These are phyloP conservation scores for Theobroma grandiflorum DNA, from an alignment of 441 rosid species.

Conservation along the genomic window DNA sequence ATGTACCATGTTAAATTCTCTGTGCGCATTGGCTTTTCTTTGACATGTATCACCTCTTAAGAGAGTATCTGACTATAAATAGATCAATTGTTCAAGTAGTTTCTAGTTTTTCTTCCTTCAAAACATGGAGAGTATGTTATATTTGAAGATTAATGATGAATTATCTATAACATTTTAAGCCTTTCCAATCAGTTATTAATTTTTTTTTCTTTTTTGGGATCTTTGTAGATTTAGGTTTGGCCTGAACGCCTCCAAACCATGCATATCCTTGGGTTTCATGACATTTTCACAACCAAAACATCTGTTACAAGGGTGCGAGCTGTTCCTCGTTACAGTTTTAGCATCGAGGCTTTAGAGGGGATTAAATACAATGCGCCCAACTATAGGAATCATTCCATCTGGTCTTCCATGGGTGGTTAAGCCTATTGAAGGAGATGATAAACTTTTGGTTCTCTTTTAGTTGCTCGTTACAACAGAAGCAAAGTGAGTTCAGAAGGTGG, in stretches of 20 bases:
- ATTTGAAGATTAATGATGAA: background rate
- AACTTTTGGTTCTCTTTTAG: slow-evolving; percentile 47
- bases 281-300: slow-evolving; percentile 74
- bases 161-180: slow-evolving; percentile 12
- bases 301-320: slow-evolving; percentile 75
- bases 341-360: slow-evolving; percentile 68
- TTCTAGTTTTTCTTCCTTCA: slow-evolving; percentile 1
- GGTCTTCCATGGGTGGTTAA: slow-evolving; percentile 79
- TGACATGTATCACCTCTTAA: background rate
- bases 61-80: background rate
- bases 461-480: slow-evolving; percentile 37
- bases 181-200: background rate
- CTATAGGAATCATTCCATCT: slow-evolving; percentile 88
- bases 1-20: background rate
- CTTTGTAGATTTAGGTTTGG: slow-evolving; percentile 87
- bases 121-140: background rate
- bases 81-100: background rate
- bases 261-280: slow-evolving; percentile 78
- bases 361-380: slow-evolving; percentile 63
- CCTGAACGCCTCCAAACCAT: slow-evolving; percentile 86
- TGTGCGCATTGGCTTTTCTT: slow-evolving; percentile 11
- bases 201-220: background rate
- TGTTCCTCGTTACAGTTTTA: slow-evolving; percentile 84
- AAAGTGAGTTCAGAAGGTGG: slow-evolving; percentile 30
- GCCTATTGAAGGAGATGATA: slow-evolving; percentile 46